phyloP scores from a whole-genome alignment of 805 yeast species.

The Candida chilensis region DNA sequence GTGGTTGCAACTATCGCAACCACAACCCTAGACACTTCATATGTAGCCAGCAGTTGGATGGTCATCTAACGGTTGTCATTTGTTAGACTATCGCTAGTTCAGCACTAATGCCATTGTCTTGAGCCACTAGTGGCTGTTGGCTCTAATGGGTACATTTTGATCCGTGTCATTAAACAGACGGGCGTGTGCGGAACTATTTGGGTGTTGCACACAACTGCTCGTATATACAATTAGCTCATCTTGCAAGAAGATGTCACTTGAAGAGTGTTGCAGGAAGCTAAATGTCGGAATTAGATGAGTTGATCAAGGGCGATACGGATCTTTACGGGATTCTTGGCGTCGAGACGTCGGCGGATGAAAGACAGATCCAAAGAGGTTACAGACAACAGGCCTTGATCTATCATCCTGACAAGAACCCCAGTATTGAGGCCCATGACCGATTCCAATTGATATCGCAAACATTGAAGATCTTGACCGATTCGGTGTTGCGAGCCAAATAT shows the following conservation, averaged over 20 bases:
- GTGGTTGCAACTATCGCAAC: too few relatives aligned
- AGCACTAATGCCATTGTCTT: too few relatives aligned
- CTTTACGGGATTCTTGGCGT: not conserved
- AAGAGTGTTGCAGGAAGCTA: not conserved
- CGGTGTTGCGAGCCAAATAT: not conserved
- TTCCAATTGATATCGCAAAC: not conserved
- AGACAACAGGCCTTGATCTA: slow-evolving; percentile 21
- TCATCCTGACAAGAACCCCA: slow-evolving; percentile 31
- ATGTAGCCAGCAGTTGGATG: too few relatives aligned
- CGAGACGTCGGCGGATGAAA: not conserved
- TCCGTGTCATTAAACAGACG: too few relatives aligned
- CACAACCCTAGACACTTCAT: too few relatives aligned
- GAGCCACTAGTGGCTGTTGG: not conserved
- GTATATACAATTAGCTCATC: too few relatives aligned
- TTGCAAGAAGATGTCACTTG: too few relatives aligned
- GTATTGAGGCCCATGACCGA: not conserved
- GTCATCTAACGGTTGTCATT: too few relatives aligned
- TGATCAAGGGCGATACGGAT: not conserved
- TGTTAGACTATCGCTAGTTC: too few relatives aligned
- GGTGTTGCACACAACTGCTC: too few relatives aligned
- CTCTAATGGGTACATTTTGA: not conserved
- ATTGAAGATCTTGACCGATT: not conserved
- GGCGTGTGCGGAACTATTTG: not conserved
- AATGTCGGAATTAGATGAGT: not conserved
- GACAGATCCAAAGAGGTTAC: slow-evolving; percentile 8